Evolutionary conservation across 2,329 filamentous ascomycete genomes (phyloP).

Genomic region (Lecanoromycetidae sp.): DNA sequence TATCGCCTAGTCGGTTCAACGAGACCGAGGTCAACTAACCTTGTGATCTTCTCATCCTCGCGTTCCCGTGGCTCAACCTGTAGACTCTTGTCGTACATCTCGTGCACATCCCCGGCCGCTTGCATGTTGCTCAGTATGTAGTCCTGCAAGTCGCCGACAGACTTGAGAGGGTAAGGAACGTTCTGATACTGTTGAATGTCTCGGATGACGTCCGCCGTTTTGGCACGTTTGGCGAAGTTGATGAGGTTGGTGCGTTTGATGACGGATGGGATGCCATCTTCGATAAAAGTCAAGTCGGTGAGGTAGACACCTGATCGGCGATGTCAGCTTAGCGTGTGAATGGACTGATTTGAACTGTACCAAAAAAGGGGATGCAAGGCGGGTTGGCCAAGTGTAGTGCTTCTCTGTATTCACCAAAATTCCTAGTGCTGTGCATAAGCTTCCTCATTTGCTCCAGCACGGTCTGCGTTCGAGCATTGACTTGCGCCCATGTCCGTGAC

Average conservation of each 20-base stretch:
- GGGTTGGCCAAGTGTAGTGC: constrained; percentile 85
- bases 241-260: constrained; percentile 95
- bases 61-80: constrained; percentile 86
- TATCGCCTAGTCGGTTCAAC: constrained; percentile 2
- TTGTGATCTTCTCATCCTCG: constrained; percentile 98
- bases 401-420: constrained; percentile 94
- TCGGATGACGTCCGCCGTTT: constrained; percentile 95
- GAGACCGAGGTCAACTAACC: constrained; percentile 39
- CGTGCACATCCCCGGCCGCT: constrained; percentile 86
- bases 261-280: constrained; percentile 91
- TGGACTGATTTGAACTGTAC: constrained; percentile 39
- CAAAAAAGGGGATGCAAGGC: constrained; percentile 96
- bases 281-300: constrained; percentile 95
- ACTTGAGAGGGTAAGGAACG: constrained; percentile 82
- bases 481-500: constrained; percentile 86
- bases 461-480: constrained; percentile 69
- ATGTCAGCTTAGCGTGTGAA: constrained; percentile 15
- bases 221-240: constrained; percentile 96
- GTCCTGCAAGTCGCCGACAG: constrained; percentile 84
- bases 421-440: constrained; percentile 94
- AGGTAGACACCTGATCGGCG: constrained; percentile 66
- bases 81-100: constrained; percentile 98
- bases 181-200: constrained; percentile 99
- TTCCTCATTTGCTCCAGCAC: constrained; percentile 83
- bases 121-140: constrained; percentile 97